These are phyloP conservation scores for Salix purpurea DNA, from an alignment of 345 rosid genomes.

Conservation along the genomic window DNA sequence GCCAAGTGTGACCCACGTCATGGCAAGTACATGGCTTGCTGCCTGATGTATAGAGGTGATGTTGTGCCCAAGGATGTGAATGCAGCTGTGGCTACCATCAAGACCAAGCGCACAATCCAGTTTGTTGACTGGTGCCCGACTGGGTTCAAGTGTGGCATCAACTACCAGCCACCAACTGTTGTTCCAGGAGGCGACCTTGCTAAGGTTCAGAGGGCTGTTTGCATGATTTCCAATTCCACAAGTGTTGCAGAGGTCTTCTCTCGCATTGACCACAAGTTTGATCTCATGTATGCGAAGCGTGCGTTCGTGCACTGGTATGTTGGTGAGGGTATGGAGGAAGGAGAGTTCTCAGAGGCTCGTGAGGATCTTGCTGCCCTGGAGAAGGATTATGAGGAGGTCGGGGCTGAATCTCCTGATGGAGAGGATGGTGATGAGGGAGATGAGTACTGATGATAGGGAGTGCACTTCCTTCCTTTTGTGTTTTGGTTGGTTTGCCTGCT, in stretches of 20 bases:
- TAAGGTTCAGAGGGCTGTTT: slow-evolving; percentile 27
- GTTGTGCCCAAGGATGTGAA: slow-evolving; percentile 28
- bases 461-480: not conserved
- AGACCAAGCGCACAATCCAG: slow-evolving; percentile 29
- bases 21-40: slow-evolving; percentile 30
- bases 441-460: slow-evolving; percentile 2
- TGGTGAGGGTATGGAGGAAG: slow-evolving; percentile 31
- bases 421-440: slow-evolving; percentile 20
- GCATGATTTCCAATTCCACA: slow-evolving; percentile 27
- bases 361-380: slow-evolving; percentile 28
- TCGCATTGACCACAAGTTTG: slow-evolving; percentile 25
- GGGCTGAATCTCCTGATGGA: slow-evolving; percentile 18
- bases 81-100: slow-evolving; percentile 26
- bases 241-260: slow-evolving; percentile 26
- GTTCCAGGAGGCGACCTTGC: slow-evolving; percentile 28
- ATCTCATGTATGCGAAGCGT: slow-evolving; percentile 24
- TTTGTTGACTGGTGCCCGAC: slow-evolving; percentile 31
- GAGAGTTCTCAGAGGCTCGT: slow-evolving; percentile 25
- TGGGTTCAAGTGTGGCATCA: slow-evolving; percentile 26
- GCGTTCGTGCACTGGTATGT: slow-evolving; percentile 29
- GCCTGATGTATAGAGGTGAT: slow-evolving; percentile 27
- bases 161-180: slow-evolving; percentile 27
- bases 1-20: slow-evolving; percentile 28
- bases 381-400: slow-evolving; percentile 28
- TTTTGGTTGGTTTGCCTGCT: not conserved